phyloP scores from a whole-genome alignment of 2,329 filamentous ascomycete genomes.

The Pochonia chlamydosporia region DNA sequence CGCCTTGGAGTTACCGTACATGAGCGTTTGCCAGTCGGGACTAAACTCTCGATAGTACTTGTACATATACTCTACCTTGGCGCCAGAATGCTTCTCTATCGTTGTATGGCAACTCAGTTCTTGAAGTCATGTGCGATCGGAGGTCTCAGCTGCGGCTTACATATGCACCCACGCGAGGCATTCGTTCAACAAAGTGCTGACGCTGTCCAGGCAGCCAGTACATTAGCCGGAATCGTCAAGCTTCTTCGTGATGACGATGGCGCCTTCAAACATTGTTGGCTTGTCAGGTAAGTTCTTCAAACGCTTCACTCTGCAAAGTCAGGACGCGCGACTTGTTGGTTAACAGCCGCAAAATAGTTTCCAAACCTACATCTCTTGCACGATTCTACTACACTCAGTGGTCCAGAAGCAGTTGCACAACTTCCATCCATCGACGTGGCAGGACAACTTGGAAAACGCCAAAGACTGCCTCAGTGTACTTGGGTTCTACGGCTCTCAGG shows the following conservation, averaged over 20 bases:
- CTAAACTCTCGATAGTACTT: constrained; percentile 3
- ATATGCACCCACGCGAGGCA: not conserved
- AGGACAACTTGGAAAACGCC: constrained; percentile 1
- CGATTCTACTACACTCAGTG: constrained; percentile 5
- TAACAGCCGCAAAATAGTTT: not conserved
- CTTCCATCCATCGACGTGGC: not conserved
- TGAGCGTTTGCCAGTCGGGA: constrained; percentile 1
- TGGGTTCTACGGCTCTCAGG: constrained; percentile 2
- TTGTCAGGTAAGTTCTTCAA: constrained; percentile 6
- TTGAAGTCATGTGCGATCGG: not conserved
- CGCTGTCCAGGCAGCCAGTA: constrained; percentile 6
- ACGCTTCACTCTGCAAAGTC: too few relatives aligned
- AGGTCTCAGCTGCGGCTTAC: not conserved
- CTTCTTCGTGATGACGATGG: constrained; percentile 6
- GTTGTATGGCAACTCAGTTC: constrained; percentile 6
- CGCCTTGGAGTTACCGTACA: not conserved
- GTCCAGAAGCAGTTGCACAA: constrained; percentile 7
- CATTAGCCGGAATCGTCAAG: constrained; percentile 5
- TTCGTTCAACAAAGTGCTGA: not conserved
- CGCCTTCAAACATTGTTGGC: constrained; percentile 8
- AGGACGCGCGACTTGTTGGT: too few relatives aligned
- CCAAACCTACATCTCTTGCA: constrained; percentile 5
- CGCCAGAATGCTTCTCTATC: constrained; percentile 5
- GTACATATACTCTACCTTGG: constrained; percentile 7
- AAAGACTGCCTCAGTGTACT: constrained; percentile 5